Conservation (phyloP, 2,329 filamentous ascomycete genomes). For the Aureobasidium sp. region DNA sequence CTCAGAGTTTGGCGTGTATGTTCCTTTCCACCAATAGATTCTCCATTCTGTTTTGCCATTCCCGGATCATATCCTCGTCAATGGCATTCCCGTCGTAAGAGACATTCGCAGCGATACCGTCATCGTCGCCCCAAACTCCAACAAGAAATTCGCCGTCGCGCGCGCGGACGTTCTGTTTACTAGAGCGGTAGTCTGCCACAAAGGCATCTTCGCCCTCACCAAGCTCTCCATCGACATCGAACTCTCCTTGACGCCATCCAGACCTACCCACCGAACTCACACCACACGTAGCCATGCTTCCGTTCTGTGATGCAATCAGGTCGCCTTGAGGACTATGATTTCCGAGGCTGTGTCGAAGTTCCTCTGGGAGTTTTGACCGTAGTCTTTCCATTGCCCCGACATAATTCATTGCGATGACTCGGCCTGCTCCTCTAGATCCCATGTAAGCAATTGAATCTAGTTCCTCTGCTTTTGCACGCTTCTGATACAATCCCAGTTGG, state of each 20-base stretch:
- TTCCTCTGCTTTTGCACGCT: slow-evolving; percentile 23
- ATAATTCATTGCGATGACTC: slow-evolving; percentile 37
- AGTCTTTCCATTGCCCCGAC: slow-evolving; percentile 32
- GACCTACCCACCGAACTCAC: slow-evolving; percentile 35
- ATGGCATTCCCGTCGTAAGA: slow-evolving; percentile 30
- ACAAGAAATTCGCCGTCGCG: slow-evolving; percentile 39
- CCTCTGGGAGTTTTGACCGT: slow-evolving; percentile 25
- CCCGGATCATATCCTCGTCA: slow-evolving; percentile 21
- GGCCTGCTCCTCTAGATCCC: slow-evolving; percentile 28
- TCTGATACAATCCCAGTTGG: slow-evolving; percentile 37
- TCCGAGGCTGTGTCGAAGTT: slow-evolving; percentile 18
- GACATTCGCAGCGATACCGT: slow-evolving; percentile 31
- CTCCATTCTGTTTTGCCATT: slow-evolving; percentile 20
- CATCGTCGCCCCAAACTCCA: slow-evolving; percentile 30
- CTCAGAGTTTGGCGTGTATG: not conserved
- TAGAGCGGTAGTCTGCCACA: slow-evolving; percentile 29
- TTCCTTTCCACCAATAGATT: not conserved
- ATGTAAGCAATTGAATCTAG: slow-evolving; percentile 20
- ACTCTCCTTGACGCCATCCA: slow-evolving; percentile 24
- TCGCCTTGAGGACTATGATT: slow-evolving; percentile 30
- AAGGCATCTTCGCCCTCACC: slow-evolving; percentile 26
- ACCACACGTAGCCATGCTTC: slow-evolving; percentile 35
- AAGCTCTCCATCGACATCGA: slow-evolving; percentile 18
- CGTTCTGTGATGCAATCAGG: slow-evolving; percentile 24
- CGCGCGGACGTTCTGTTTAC: slow-evolving; percentile 34